Percentiles rank a stretch among this genome's conserved stretches.
Conservation (phyloP, 225 moss, liverwort and hornwort genomes). For the Antitrichia curtipendula region DNA sequence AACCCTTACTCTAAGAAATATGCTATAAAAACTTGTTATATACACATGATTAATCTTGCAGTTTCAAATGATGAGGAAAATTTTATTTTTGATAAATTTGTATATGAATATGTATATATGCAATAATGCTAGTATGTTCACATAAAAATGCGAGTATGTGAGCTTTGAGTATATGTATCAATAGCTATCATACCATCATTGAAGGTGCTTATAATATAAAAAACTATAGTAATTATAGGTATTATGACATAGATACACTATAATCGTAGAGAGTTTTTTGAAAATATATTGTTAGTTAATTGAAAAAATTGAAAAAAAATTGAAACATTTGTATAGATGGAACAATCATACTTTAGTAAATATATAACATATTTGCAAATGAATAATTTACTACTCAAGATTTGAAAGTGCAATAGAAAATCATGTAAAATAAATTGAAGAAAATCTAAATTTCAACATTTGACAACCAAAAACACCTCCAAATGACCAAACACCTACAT, state of each 20-base stretch:
- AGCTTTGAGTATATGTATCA: no score
- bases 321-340: not conserved
- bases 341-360: not conserved
- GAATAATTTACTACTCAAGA: not conserved
- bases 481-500: not conserved
- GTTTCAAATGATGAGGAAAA: not conserved
- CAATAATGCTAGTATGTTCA: no score
- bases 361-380: not conserved
- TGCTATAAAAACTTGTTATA: not conserved
- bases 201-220: no score
- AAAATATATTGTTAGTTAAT: not conserved
- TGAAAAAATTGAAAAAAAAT: rapidly evolving
- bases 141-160: no score
- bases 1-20: no score
- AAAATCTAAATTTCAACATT: not conserved
- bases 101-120: not conserved
- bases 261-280: no score
- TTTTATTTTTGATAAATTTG: not conserved
- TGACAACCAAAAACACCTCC: not conserved
- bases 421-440: not conserved
- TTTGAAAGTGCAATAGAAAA: not conserved
- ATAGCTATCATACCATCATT: no score
- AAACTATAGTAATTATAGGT: no score
- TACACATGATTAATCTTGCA: not conserved
- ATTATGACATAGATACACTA: no score